Evolutionary conservation across 2,329 filamentous ascomycete genomes (phyloP), one percentile per base, ranked within the genome.

Genomic region (Lasiodiplodia citricola): DNA sequence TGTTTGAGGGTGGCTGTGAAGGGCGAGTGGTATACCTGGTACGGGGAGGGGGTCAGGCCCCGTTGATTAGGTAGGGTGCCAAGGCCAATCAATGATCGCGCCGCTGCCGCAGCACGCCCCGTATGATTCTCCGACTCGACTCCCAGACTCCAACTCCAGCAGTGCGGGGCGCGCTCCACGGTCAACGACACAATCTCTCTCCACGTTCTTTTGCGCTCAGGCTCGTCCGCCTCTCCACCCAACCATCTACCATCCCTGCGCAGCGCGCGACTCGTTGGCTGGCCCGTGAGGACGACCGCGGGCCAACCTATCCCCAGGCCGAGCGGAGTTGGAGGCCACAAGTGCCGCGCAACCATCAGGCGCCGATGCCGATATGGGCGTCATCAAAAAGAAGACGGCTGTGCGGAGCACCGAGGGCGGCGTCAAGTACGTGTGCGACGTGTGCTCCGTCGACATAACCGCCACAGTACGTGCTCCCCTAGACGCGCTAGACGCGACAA

Each of bases 391-490:
- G 86, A 97, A 97, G 84, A 96, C 93, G 70, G 92, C 92, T 73
- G 90, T 91, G 67, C 87, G 92, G 77, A 93, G 92, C 71, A 93
- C 91, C 64, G 93, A 97, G 78, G 94, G 83, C 70, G 84, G 84
- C 69, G 82, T 84, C 69, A 97, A 98, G 80, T 99, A 97, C 80
- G 93, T 98, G 73, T 99, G 96, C 84, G 96, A 99, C 80, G 91
- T 97, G 69, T 99, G 96, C 80, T 97, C 93, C 55, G 93, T 93
- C 69, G 96, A 99, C 80, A 97, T 99, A 74, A 99, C 96, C 57
- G 96, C 94, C 5, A 99, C 96, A 57, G 96, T 97, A 87, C 76
- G 91, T 85, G 55, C 64, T 52, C 47, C 37, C 60, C 44, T 28
- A 23, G 28, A 50, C 65, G 55, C 55, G 65, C 41, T 28, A 38